Conservation (phyloP, 2,329 filamentous ascomycete genomes). For the Diaporthe citrichinensis region DNA sequence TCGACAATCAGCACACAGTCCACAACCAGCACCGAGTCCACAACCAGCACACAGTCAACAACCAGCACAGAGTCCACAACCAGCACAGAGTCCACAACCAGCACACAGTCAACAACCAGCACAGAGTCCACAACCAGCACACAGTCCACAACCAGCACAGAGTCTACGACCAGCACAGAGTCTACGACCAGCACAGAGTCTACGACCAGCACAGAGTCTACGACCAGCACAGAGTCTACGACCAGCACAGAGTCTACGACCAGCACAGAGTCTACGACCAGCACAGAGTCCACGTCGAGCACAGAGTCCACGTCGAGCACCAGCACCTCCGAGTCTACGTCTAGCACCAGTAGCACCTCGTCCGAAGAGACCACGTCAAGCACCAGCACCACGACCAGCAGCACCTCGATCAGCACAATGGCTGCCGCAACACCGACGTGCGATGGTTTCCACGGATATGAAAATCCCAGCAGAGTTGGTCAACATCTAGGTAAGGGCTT, state of each 20-base stretch:
- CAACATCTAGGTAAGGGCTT: no score
- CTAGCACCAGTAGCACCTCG: no score
- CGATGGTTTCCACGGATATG: no score
- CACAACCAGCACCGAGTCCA: background rate
- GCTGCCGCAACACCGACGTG: no score
- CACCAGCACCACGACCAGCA: no score
- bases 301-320: background rate
- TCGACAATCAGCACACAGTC: no score
- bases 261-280: background rate
- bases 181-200: no score
- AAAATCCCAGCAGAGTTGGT: no score
- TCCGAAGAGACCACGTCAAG: background rate
- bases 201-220: background rate
- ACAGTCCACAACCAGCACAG: background rate
- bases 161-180: background rate
- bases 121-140: no score
- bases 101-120: background rate
- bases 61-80: no score
- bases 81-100: background rate
- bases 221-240: background rate
- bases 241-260: background rate
- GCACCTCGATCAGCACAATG: no score
- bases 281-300: background rate
- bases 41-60: background rate
- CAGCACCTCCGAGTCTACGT: background rate